Conservation (phyloP, 345 rosid genomes). For the Eucalyptus marginata region DNA sequence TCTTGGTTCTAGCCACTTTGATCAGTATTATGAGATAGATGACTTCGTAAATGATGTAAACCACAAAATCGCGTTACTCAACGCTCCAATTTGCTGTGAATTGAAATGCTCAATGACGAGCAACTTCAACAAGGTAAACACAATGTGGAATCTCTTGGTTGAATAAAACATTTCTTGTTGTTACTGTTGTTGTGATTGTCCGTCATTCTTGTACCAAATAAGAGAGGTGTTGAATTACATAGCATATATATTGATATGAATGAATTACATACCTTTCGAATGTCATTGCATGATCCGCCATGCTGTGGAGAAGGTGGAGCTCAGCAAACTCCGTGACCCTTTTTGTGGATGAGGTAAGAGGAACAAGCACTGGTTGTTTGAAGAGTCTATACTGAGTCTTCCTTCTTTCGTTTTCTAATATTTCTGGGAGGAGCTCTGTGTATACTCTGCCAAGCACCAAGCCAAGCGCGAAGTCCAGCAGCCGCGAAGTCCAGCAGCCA, state of each 20-base stretch:
- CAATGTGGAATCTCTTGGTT: no score
- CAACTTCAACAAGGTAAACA: no score
- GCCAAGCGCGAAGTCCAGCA: not conserved
- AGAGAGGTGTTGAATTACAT: not conserved
- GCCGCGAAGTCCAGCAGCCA: no score
- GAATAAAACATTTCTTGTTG: no score
- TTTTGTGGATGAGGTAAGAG: not conserved
- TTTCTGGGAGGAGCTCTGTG: not conserved
- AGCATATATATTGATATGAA: not conserved
- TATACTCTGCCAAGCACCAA: not conserved
- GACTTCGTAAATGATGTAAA: not conserved
- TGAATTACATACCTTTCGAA: not conserved
- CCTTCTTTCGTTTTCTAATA: not conserved
- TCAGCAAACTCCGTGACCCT: not conserved
- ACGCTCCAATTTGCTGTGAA: no score
- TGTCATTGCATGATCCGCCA: not conserved
- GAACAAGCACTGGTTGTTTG: not conserved
- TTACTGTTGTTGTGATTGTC: not conserved
- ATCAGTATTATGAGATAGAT: not conserved
- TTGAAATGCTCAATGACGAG: not conserved
- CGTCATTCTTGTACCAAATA: not conserved
- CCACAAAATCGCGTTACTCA: no score
- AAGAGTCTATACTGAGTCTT: not conserved
- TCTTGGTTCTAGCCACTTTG: no score
- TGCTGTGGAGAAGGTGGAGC: not conserved